A percentile compares a stretch with the other conserved stretches of the same genome.
phyloP scores from a whole-genome alignment of 2,329 filamentous ascomycete species.

The Neofusicoccum laricinum region DNA sequence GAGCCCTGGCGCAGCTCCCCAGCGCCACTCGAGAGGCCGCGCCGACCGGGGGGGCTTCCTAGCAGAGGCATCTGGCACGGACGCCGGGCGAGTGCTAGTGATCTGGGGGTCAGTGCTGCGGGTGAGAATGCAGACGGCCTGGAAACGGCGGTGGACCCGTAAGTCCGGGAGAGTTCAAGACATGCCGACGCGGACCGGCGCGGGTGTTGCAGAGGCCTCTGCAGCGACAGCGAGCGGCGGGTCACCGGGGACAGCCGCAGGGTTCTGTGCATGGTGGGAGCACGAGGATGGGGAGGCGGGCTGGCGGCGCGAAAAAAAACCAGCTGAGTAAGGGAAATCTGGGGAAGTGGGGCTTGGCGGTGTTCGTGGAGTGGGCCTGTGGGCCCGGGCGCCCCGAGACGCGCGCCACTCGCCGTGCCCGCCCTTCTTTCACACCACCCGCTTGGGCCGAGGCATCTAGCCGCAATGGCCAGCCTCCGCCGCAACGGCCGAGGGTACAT shows the following conservation, averaged over 20 bases:
- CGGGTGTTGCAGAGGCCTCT: background rate
- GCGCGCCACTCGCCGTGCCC: background rate
- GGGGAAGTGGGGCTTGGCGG: slow-evolving; percentile 4
- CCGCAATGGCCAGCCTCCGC: background rate
- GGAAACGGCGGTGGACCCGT: background rate
- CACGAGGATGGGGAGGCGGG: background rate
- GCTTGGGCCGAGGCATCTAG: slow-evolving; percentile 4
- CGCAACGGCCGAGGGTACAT: slow-evolving; percentile 4
- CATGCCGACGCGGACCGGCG: background rate
- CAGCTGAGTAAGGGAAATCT: slow-evolving; percentile 2
- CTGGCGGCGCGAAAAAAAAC: slow-evolving; percentile 1
- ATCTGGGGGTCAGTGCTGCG: background rate
- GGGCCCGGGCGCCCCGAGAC: background rate
- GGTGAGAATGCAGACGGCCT: background rate
- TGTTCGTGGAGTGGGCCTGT: background rate
- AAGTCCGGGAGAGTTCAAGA: background rate
- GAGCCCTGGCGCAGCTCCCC: background rate
- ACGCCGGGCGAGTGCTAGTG: background rate
- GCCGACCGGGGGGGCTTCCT: background rate
- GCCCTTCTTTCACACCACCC: background rate
- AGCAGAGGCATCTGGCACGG: background rate
- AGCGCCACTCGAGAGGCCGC: background rate
- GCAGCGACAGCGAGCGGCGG: background rate
- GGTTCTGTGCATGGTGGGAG: background rate
- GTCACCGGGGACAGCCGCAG: background rate